These are phyloP conservation scores for Hyphodiscus hymeniophilus DNA, from an alignment of 495 filamentous ascomycete species.

Conservation along the genomic window DNA sequence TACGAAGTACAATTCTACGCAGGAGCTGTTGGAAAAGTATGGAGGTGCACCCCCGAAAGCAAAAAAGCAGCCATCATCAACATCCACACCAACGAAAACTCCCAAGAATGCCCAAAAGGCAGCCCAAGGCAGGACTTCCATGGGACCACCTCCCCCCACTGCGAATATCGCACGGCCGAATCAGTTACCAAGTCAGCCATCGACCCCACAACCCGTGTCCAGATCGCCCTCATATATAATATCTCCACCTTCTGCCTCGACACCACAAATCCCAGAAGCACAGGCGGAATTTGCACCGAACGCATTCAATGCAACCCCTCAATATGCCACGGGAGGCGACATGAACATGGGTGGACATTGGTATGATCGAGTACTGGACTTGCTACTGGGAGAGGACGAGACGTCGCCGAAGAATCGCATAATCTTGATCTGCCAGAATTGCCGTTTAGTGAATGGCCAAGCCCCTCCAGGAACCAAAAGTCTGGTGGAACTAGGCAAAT, in stretches of 20 bases:
- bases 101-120: conserved; percentile 9
- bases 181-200: conserved; percentile 15
- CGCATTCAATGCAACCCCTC: conserved; percentile 29
- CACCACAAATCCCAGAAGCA: conserved; percentile 10
- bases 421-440: conserved; percentile 75
- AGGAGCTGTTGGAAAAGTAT: conserved; percentile 90
- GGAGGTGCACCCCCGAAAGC: conserved; percentile 53
- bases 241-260: conserved; percentile 12
- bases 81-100: conserved; percentile 6
- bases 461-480: conserved; percentile 79
- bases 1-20: conserved; percentile 91
- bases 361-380: conserved; percentile 91
- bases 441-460: conserved; percentile 89
- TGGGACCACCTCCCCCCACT: conserved; percentile 60
- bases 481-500: conserved; percentile 73
- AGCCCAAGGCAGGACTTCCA: conserved; percentile 7
- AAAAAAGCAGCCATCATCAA: conserved; percentile 3
- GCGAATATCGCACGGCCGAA: conserved; percentile 62
- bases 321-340: conserved; percentile 23
- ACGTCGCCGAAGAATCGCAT: conserved; percentile 84
- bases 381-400: conserved; percentile 92
- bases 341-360: conserved; percentile 51
- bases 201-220: conserved; percentile 20
- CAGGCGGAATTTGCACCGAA: conserved; percentile 50
- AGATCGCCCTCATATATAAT: conserved; percentile 17